Percentiles rank a stretch among this genome's conserved stretches.
phyloP scores from a whole-genome alignment of 2,329 filamentous ascomycete genomes.

The Pseudopyrenochaeta lycopersici region DNA sequence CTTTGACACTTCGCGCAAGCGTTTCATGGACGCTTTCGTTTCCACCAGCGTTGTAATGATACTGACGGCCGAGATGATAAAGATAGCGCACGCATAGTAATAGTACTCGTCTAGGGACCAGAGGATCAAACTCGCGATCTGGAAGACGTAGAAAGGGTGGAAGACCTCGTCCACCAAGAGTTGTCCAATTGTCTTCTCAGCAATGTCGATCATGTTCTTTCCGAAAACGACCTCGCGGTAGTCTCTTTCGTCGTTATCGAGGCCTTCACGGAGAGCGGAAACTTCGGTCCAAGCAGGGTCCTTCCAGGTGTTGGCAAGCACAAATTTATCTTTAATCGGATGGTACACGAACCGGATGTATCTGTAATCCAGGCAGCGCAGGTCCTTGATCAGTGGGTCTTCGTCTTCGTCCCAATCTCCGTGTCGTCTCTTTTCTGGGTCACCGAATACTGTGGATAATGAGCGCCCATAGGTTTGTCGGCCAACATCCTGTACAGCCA shows the following conservation, averaged over 20 bases:
- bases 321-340: conserved; percentile 86
- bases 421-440: conserved; percentile 69
- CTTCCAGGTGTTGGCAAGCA: conserved; percentile 90
- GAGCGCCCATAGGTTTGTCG: conserved; percentile 67
- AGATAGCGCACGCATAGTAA: conserved; percentile 96
- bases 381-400: conserved; percentile 77
- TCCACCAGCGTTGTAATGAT: conserved; percentile 90
- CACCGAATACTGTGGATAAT: conserved; percentile 75
- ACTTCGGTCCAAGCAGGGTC: conserved; percentile 88
- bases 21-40: conserved; percentile 89
- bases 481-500: conserved; percentile 76
- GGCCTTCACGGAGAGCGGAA: conserved; percentile 75
- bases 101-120: conserved; percentile 98
- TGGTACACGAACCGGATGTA: conserved; percentile 95
- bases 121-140: conserved; percentile 89
- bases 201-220: conserved; percentile 88
- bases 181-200: conserved; percentile 84
- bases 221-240: conserved; percentile 88
- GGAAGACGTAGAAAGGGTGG: conserved; percentile 98
- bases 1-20: conserved; percentile 87
- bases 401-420: conserved; percentile 75
- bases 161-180: conserved; percentile 94
- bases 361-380: conserved; percentile 87
- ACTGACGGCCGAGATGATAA: conserved; percentile 91
- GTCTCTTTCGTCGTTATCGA: conserved; percentile 89